phyloP scores from a whole-genome alignment of 495 filamentous ascomycete species.

The Aspergillus asperescens region DNA sequence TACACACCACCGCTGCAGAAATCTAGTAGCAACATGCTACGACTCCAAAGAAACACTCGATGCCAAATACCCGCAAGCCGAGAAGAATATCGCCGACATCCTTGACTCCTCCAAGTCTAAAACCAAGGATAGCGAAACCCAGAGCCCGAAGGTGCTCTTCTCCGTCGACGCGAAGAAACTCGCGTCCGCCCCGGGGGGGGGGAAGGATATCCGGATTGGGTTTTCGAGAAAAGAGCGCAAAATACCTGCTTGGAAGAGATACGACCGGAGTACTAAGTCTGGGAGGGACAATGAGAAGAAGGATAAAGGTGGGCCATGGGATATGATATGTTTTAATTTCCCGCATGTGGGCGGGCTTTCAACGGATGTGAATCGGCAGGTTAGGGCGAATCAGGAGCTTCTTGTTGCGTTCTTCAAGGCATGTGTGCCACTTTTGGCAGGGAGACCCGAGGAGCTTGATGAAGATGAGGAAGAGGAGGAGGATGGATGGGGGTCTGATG shows the following conservation, averaged over 20 bases:
- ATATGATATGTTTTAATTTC: conserved; percentile 89
- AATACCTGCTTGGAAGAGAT: conserved; percentile 30
- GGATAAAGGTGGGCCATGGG: conserved; percentile 48
- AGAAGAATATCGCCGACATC: conserved; percentile 53
- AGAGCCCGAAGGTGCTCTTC: conserved; percentile 52
- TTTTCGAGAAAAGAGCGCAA: conserved; percentile 27
- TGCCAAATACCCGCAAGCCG: conserved; percentile 74
- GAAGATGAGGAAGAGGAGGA: conserved; percentile 24
- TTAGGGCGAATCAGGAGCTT: conserved; percentile 85
- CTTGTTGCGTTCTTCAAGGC: conserved; percentile 76
- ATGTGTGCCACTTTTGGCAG: conserved; percentile 46
- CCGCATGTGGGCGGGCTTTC: conserved; percentile 89
- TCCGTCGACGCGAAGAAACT: conserved; percentile 71
- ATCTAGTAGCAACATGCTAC: conserved; percentile 60
- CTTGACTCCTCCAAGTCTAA: conserved; percentile 12
- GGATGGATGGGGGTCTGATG: conserved; percentile 16
- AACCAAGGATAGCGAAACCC: conserved; percentile 15
- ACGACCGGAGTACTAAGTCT: not conserved
- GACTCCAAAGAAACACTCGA: conserved; percentile 51
- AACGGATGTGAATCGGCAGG: conserved; percentile 91
- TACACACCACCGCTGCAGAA: conserved; percentile 61
- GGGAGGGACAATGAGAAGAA: not conserved
- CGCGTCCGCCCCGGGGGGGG: conserved; percentile 35
- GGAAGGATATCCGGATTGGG: conserved; percentile 40
- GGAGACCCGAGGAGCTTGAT: conserved; percentile 28